A percentile compares a stretch with the other conserved stretches of the same genome.
phyloP scores from a whole-genome alignment of 805 yeast genomes.

The Suhomyces sp. region DNA sequence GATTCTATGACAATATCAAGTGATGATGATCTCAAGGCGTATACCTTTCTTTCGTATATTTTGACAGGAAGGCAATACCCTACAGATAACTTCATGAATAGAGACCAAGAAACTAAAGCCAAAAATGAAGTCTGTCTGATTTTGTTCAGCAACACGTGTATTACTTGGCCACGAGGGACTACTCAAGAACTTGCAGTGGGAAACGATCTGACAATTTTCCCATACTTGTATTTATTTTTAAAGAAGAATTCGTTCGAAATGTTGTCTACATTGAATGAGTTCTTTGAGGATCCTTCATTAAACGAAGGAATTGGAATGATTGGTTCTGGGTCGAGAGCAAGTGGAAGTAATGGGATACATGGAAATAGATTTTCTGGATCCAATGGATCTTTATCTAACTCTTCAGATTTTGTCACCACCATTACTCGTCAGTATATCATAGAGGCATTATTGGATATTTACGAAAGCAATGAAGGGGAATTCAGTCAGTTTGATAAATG shows the following conservation, averaged over 20 bases:
- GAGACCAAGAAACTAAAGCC: conserved; percentile 34
- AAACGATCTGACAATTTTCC: conserved; percentile 41
- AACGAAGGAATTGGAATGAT: conserved; percentile 51
- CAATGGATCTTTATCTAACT: not conserved
- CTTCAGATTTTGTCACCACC: not conserved
- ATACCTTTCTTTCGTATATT: conserved; percentile 62
- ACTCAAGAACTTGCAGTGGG: not conserved
- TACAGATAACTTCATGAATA: conserved; percentile 50
- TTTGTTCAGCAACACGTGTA: conserved; percentile 56
- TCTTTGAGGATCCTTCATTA: conserved; percentile 74
- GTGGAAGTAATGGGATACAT: conserved; percentile 43
- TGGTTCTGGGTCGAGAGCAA: too few relatives aligned
- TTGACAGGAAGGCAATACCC: conserved; percentile 84
- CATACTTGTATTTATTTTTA: conserved; percentile 64
- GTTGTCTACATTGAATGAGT: conserved; percentile 71
- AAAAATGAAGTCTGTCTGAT: conserved; percentile 54
- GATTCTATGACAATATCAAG: too few relatives aligned
- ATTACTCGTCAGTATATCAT: conserved; percentile 76
- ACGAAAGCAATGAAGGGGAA: conserved; percentile 31
- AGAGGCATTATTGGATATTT: conserved; percentile 65
- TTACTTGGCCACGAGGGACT: conserved; percentile 38
- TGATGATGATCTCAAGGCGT: conserved; percentile 18
- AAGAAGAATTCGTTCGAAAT: conserved; percentile 55
- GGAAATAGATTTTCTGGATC: conserved; percentile 10
- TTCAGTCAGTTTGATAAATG: conserved; percentile 27